Evolutionary conservation across 2,329 filamentous ascomycete genomes (phyloP).

Genomic region (Fusarium caatingaense): DNA sequence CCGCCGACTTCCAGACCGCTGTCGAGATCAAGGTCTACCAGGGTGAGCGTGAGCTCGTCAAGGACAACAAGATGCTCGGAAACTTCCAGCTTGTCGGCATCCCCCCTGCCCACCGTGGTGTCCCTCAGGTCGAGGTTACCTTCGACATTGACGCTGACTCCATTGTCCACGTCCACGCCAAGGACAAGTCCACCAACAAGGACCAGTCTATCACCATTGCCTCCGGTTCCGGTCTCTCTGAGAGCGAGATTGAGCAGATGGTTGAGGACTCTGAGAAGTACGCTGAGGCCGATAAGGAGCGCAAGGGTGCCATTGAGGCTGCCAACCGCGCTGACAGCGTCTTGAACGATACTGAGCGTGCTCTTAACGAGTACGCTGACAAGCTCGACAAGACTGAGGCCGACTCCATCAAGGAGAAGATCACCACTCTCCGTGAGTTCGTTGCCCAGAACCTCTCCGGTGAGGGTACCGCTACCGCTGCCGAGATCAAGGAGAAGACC

Average conservation of each 20-base stretch:
- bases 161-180: constrained; percentile 96
- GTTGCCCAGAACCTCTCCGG: constrained; percentile 95
- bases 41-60: constrained; percentile 98
- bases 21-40: constrained; percentile 99
- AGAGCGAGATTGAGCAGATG: constrained; percentile 96
- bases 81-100: constrained; percentile 99
- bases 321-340: constrained; percentile 98
- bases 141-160: constrained; percentile 99
- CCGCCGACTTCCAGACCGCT: constrained; percentile 97
- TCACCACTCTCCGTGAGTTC: constrained; percentile 83
- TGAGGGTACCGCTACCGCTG: constrained; percentile 85
- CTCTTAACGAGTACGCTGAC: constrained; percentile 95
- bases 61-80: constrained; percentile 97
- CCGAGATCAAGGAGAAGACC: constrained; percentile 98
- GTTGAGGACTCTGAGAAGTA: constrained; percentile 98
- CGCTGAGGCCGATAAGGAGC: constrained; percentile 93
- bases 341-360: constrained; percentile 97
- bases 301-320: constrained; percentile 93
- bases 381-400: constrained; percentile 97
- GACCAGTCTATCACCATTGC: constrained; percentile 99
- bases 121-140: constrained; percentile 96
- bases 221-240: constrained; percentile 95
- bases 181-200: constrained; percentile 99
- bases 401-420: constrained; percentile 94
- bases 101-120: constrained; percentile 93